Evolutionary conservation across 768 basidiomycete genomes (phyloP), one percentile per base, ranked within the genome.

Genomic region (Suillus subaureus): DNA sequence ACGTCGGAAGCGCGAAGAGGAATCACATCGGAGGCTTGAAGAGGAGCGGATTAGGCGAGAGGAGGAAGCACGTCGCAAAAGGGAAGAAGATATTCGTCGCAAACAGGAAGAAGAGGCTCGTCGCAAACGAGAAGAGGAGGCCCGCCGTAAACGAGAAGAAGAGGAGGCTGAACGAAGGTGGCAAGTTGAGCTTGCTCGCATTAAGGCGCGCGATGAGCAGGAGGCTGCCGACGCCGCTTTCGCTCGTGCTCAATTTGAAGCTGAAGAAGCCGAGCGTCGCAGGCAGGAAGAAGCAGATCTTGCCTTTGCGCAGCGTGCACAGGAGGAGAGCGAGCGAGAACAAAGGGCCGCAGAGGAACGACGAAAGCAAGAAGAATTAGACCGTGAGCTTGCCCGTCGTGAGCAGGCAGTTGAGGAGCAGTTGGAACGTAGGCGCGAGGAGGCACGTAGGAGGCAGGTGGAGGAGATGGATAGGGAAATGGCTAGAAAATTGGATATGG

Each of bases 271-370:
- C 16, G 77, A 75, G 33, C 67, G 70, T 51, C 73, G 16, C 35
- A 67, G 51, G 49, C 73, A 74, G 63, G 75, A 79, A 43, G 77
- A 75, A 43, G 73, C 64, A n/a, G 94, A 97, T 68, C 80, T 96
- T 31, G 83, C 85, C 63, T 87, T 96, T 42, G 93, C 94, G 13
- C 83, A 85, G 9, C 86, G 89, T n/a, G 84, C 85, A 2, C 87
- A 88, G 9, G 80, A 82, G n/a, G 84, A 69, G 35, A 69, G 65
- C 3, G 71, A 73, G 62, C 70, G 61, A 61, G 70, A 72, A 67
- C 64, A 72, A 39, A 68, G 61, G 61, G 33, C 73, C 31, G 60
- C 65, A n/a, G 65, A 54, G 43, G 70, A 70, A 63, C 70, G 68
- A 64, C 71, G 70, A 52, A 61, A 43, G 54, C 70, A 73, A 57